phyloP scores from a whole-genome alignment of 2,329 filamentous ascomycete species.

The Paraconiothyrium sp. region DNA sequence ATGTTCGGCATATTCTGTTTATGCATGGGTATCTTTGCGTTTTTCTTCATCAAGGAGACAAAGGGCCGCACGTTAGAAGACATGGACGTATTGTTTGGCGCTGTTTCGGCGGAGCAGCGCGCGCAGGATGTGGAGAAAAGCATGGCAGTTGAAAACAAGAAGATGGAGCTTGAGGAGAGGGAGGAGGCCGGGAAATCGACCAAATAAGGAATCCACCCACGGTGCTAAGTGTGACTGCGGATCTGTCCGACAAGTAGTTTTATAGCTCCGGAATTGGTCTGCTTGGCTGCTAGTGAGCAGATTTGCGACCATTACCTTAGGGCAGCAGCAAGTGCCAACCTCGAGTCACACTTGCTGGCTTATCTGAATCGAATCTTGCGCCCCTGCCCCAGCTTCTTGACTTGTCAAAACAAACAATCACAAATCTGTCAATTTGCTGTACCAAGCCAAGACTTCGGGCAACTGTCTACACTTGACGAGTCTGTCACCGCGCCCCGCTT shows the following conservation, averaged over 20 bases:
- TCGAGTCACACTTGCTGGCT: background rate
- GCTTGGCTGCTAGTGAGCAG: conserved; percentile 1
- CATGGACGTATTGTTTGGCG: conserved; percentile 71
- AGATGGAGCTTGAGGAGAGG: conserved; percentile 20
- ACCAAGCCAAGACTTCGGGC: too few species aligned
- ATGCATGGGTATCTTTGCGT: conserved; percentile 48
- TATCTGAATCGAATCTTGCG: background rate
- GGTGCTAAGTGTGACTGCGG: background rate
- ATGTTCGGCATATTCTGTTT: conserved; percentile 54
- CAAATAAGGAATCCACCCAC: background rate
- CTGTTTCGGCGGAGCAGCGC: conserved; percentile 27
- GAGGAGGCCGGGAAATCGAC: background rate
- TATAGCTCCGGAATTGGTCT: background rate
- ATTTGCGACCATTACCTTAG: background rate
- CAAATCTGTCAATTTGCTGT: too few species aligned
- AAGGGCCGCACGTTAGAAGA: conserved; percentile 62
- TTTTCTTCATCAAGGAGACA: conserved; percentile 61
- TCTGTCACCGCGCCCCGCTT: too few species aligned
- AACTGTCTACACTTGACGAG: too few species aligned
- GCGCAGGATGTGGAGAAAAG: conserved; percentile 29
- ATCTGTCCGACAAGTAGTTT: background rate
- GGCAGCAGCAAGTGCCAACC: background rate
- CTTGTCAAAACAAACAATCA: too few species aligned
- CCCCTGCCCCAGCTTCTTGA: too few species aligned
- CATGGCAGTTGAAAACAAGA: conserved; percentile 26